Percentiles rank a stretch among this genome's conserved stretches.
These are phyloP conservation scores for Fomitiporia mediterranea DNA, from an alignment of 1,284 basidiomycete species.

Conservation along the genomic window DNA sequence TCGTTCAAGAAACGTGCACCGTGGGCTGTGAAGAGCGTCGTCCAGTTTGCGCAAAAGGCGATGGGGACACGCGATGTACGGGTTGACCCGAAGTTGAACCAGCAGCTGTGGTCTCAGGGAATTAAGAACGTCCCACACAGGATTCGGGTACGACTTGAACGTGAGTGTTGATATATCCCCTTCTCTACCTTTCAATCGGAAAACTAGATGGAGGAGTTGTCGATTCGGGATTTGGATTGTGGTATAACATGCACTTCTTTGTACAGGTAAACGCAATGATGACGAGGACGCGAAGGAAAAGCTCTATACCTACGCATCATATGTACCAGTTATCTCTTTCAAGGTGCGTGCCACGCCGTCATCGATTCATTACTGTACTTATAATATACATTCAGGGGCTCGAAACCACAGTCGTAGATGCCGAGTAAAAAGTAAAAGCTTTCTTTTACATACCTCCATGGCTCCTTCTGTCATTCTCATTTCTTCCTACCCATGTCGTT, in stretches of 20 bases:
- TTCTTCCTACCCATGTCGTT: no score
- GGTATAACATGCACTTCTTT: no score
- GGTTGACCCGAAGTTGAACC: constrained; percentile 90
- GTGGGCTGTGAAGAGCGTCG: constrained; percentile 88
- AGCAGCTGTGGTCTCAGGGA: constrained; percentile 85
- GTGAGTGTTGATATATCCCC: constrained; percentile 47
- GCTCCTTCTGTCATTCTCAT: constrained; percentile 7
- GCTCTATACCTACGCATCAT: constrained; percentile 87
- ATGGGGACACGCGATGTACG: constrained; percentile 95
- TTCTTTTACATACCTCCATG: no score
- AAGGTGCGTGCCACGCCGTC: constrained; percentile 50
- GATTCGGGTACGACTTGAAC: constrained; percentile 87
- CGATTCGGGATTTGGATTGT: no score
- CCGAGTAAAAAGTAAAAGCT: no score
- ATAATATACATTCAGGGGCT: constrained; percentile 29
- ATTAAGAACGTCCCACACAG: constrained; percentile 90
- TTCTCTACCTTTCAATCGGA: no score
- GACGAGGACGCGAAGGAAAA: constrained; percentile 97
- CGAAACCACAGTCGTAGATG: constrained; percentile 1
- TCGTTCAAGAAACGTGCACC: constrained; percentile 95
- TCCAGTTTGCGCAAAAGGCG: constrained; percentile 84
- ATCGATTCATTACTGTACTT: background rate
- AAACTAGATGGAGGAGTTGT: background rate
- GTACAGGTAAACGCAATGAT: constrained; percentile 81
- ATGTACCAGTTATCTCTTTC: constrained; percentile 78